These are phyloP conservation scores for Blastobotrys peoriensis DNA, from an alignment of 805 yeast species.

Conservation along the genomic window DNA sequence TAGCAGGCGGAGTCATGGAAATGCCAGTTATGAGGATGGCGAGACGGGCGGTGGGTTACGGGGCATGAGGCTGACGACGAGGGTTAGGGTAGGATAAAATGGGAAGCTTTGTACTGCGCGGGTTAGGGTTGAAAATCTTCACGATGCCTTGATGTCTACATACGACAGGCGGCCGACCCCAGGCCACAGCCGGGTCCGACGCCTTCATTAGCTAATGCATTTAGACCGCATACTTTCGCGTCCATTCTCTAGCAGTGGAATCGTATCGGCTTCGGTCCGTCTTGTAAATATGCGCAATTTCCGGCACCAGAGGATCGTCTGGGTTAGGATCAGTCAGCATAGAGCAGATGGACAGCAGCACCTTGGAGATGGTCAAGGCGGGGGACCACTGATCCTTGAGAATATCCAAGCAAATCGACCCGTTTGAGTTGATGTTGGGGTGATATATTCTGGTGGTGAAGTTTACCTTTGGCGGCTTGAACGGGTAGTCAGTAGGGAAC, in stretches of 20 bases:
- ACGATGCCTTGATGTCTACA: no score
- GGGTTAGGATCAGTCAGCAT: constrained; percentile 97
- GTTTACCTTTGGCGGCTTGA: constrained; percentile 91
- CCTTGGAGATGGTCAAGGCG: constrained; percentile 93
- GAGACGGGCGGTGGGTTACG: no score
- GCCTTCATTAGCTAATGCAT: no score
- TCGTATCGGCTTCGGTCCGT: constrained; percentile 91
- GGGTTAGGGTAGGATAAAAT: no score
- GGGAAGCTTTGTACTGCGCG: no score
- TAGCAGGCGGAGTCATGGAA: no score
- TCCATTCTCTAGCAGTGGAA: constrained; percentile 98
- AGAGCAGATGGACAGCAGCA: constrained; percentile 89
- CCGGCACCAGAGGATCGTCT: constrained; percentile 98
- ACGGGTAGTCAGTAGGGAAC: constrained; percentile 98
- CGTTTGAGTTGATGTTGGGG: constrained; percentile 93
- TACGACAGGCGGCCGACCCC: no score
- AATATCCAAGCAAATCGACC: constrained; percentile 94
- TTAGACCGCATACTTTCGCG: constrained; percentile 92
- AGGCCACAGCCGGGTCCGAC: no score
- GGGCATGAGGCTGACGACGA: no score
- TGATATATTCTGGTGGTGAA: constrained; percentile 96
- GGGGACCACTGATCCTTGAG: constrained; percentile 99
- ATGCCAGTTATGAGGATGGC: no score
- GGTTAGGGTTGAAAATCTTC: no score
- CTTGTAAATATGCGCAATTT: constrained; percentile 93